Evolutionary conservation across 148 eudicot genomes (phyloP).

Genomic region (Cornus florida): DNA sequence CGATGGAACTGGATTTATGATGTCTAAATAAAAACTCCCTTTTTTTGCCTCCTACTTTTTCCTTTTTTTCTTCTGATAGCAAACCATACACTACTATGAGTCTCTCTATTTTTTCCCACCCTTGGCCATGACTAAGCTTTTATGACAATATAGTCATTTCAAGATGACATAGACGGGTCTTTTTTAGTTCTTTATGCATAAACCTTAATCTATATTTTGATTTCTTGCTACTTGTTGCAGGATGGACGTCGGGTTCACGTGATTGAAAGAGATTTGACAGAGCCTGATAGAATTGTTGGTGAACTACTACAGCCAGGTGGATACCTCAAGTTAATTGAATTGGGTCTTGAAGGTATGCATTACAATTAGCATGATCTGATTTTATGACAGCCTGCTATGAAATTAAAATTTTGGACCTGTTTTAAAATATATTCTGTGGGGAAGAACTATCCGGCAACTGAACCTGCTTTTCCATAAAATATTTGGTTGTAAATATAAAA

Average conservation of each 20-base stretch:
- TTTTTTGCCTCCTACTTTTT: background rate
- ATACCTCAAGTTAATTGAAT: conserved; percentile 50
- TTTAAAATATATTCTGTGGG: background rate
- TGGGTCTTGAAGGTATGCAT: conserved; percentile 53
- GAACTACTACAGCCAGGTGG: conserved; percentile 68
- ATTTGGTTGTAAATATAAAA: background rate
- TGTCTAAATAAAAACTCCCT: background rate
- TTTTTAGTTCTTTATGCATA: too few species aligned
- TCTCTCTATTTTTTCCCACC: background rate
- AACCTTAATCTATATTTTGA: background rate
- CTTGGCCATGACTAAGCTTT: background rate
- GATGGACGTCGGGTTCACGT: conserved; percentile 55
- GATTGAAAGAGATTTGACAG: conserved; percentile 54
- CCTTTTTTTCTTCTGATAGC: background rate
- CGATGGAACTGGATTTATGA: background rate
- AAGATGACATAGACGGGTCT: too few species aligned
- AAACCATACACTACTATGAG: background rate
- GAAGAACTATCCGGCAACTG: background rate
- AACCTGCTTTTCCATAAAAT: background rate
- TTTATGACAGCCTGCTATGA: background rate
- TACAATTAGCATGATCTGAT: background rate
- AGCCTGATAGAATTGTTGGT: conserved; percentile 64
- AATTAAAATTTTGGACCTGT: background rate
- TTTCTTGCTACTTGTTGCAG: conserved; percentile 21
- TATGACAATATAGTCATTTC: too few species aligned